Evolutionary conservation across 2,329 filamentous ascomycete genomes (phyloP).

Genomic region (Penicillium occitanis): DNA sequence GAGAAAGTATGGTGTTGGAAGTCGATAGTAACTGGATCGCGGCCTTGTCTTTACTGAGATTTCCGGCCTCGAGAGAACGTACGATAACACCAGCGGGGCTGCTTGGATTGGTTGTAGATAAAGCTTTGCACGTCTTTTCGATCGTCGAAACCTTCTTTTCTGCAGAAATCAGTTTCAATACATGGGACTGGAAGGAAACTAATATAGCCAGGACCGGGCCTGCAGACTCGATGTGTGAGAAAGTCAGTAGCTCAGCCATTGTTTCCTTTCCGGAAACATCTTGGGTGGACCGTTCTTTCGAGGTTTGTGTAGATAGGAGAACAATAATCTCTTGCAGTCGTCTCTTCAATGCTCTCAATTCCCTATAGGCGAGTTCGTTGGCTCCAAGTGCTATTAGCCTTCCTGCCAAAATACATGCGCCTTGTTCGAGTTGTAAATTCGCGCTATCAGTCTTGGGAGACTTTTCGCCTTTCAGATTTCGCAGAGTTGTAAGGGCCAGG

Average conservation of each 20-base stretch:
- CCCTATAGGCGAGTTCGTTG: constrained; percentile 42
- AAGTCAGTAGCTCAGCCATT: constrained; percentile 39
- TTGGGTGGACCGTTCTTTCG: constrained; percentile 24
- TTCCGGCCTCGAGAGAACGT: constrained; percentile 37
- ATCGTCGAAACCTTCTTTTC: constrained; percentile 36
- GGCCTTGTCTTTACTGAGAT: constrained; percentile 41
- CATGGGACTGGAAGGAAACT: constrained; percentile 43
- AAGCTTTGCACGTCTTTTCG: constrained; percentile 33
- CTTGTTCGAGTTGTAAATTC: constrained; percentile 45
- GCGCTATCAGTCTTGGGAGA: constrained; percentile 27
- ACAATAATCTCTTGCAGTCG: constrained; percentile 36
- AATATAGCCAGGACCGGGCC: constrained; percentile 34
- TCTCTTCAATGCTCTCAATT: constrained; percentile 41
- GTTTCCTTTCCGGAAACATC: constrained; percentile 37
- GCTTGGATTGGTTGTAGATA: constrained; percentile 36
- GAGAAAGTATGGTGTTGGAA: constrained; percentile 42
- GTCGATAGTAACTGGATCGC: constrained; percentile 47
- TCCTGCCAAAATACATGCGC: constrained; percentile 43
- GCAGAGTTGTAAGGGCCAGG: constrained; percentile 40
- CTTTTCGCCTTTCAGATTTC: constrained; percentile 36
- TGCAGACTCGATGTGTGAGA: constrained; percentile 33
- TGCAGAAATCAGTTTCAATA: constrained; percentile 38
- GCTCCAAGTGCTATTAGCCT: constrained; percentile 43
- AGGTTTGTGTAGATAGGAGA: constrained; percentile 16
- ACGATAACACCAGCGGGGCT: constrained; percentile 44